Evolutionary conservation across 2,329 filamentous ascomycete genomes (phyloP).

Genomic region (Elsinoe ampelina): DNA sequence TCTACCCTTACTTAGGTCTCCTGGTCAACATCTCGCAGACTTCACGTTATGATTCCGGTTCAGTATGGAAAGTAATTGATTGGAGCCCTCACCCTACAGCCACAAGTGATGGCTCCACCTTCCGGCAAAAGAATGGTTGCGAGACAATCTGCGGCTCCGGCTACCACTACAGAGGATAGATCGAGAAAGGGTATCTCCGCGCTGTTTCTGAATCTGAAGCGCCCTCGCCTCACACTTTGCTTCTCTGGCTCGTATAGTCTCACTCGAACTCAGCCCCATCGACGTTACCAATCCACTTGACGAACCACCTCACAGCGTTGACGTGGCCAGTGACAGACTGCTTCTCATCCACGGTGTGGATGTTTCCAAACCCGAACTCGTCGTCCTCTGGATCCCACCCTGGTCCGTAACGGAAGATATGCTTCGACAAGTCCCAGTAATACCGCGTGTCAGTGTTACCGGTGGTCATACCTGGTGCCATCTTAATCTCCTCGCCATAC

Average conservation of each 20-base stretch:
- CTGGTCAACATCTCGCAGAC: no score
- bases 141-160: no score
- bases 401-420: conserved; percentile 31
- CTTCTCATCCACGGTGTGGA: conserved; percentile 28
- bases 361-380: conserved; percentile 22
- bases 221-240: no score
- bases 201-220: no score
- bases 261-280: conserved; percentile 32
- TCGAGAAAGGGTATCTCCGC: no score
- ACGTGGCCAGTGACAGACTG: conserved; percentile 33
- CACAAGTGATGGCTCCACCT: no score
- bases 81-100: no score
- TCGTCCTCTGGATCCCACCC: conserved; percentile 25
- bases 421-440: conserved; percentile 28
- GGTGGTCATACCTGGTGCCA: conserved; percentile 29
- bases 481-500: conserved; percentile 34
- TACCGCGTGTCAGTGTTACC: conserved; percentile 29
- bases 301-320: conserved; percentile 37
- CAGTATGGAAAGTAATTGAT: no score
- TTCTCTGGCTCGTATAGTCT: background rate
- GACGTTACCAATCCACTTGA: conserved; percentile 35
- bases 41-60: no score
- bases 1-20: no score
- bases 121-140: no score
- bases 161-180: no score